phyloP scores from a whole-genome alignment of 208 protist species.

The Wallacemonas sp. region DNA sequence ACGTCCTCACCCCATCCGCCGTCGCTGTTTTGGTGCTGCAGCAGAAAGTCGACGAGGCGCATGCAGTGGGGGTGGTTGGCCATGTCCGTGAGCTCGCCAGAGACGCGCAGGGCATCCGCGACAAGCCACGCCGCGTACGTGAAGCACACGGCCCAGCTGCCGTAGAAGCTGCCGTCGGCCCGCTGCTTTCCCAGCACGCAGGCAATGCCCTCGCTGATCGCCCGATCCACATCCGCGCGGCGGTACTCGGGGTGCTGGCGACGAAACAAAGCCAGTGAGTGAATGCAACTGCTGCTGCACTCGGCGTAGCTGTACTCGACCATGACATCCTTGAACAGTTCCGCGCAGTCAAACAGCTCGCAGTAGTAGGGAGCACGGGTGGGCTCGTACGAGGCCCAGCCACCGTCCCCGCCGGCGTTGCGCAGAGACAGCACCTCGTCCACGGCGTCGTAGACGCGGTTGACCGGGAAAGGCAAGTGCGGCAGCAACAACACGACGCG shows the following conservation, averaged over 20 bases:
- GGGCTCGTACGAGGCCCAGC: conserved; percentile 96
- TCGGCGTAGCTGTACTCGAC: conserved; percentile 97
- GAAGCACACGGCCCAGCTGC: conserved; percentile 97
- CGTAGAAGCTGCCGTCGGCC: conserved; percentile 89
- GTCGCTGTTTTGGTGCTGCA: conserved; percentile 86
- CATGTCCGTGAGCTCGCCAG: conserved; percentile 77
- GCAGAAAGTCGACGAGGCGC: conserved; percentile 86
- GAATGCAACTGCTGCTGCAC: conserved; percentile 94
- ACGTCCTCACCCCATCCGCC: conserved; percentile 97
- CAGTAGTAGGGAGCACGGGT: conserved; percentile 85
- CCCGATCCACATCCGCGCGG: conserved; percentile 76
- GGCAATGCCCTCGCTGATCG: conserved; percentile 86
- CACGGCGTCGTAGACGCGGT: conserved; percentile 83
- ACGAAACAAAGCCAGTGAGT: conserved; percentile 92
- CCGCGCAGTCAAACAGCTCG: conserved; percentile 95
- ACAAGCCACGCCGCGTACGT: conserved; percentile 98
- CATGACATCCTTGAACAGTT: conserved; percentile 98
- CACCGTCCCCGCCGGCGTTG: conserved; percentile 89
- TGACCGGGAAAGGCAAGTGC: conserved; percentile 35
- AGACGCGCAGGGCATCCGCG: conserved; percentile 84
- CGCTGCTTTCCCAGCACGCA: conserved; percentile 90
- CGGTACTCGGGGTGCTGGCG: conserved; percentile 89
- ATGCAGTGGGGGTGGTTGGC: conserved; percentile 73
- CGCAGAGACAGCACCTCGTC: conserved; percentile 96
- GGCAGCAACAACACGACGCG: conserved; percentile 85